Conservation (phyloP, 257 asterid species). For the Paraleonurus japonicus region DNA sequence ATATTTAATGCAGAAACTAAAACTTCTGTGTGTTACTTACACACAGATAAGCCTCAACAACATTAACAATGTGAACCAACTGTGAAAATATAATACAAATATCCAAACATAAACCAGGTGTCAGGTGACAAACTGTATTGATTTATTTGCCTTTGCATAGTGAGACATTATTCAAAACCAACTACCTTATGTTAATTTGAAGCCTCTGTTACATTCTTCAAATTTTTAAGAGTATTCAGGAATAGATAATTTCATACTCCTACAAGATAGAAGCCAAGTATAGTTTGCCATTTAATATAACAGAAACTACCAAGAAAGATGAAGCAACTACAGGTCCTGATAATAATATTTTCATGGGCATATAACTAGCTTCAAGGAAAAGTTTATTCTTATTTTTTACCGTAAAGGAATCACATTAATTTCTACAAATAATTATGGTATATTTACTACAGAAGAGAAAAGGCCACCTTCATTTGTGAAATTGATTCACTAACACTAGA, state of each 20-base stretch:
- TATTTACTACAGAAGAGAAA: neutral
- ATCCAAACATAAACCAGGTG: neutral
- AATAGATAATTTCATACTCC: neutral
- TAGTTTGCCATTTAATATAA: neutral
- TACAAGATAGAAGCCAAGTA: neutral
- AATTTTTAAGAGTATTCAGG: constrained; percentile 13
- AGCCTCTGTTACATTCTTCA: constrained; percentile 6
- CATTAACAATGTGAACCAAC: neutral
- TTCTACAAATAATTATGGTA: neutral
- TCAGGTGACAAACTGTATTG: neutral
- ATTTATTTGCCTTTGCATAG: neutral
- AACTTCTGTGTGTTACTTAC: constrained; percentile 2
- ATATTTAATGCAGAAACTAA: neutral
- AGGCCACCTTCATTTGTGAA: neutral
- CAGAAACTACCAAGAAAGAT: neutral
- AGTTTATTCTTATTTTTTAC: no score
- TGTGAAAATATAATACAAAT: neutral
- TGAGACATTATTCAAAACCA: neutral
- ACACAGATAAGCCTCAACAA: constrained; percentile 5
- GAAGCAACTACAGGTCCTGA: neutral
- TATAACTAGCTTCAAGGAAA: no score
- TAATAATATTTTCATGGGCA: neutral
- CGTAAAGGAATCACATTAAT: neutral
- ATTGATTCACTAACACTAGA: neutral
- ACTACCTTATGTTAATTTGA: neutral